Percentiles rank a stretch among this genome's conserved stretches.
Conservation (phyloP, 805 yeast genomes). For the Clavispora vitiphila region DNA sequence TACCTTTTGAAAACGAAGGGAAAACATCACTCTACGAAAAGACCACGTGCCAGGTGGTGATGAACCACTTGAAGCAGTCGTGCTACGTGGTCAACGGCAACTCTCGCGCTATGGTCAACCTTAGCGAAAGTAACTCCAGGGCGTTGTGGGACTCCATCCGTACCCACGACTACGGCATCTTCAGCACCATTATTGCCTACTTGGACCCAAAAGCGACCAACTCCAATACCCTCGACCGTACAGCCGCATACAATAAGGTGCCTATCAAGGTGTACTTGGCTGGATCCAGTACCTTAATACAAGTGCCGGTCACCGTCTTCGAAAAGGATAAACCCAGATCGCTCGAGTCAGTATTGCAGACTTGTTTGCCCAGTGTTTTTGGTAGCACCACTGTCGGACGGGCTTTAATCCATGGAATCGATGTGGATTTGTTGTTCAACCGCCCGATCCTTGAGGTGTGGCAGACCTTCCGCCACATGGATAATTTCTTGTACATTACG, state of each 20-base stretch:
- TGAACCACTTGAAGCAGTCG: slow-evolving; percentile 79
- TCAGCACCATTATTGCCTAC: slow-evolving; percentile 19
- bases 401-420: slow-evolving; percentile 31
- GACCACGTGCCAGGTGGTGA: slow-evolving; percentile 50
- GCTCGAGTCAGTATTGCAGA: slow-evolving; percentile 10
- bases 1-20: slow-evolving; percentile 22
- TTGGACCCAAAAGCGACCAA: slow-evolving; percentile 11
- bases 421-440: slow-evolving; percentile 14
- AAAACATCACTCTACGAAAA: slow-evolving; percentile 18
- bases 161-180: slow-evolving; percentile 25
- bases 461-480: slow-evolving; percentile 29
- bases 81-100: slow-evolving; percentile 70
- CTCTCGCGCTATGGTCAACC: slow-evolving; percentile 74
- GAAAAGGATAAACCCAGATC: slow-evolving; percentile 6
- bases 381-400: slow-evolving; percentile 3
- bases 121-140: slow-evolving; percentile 59
- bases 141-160: slow-evolving; percentile 52
- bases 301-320: slow-evolving; percentile 20
- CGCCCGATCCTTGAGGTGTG: slow-evolving; percentile 25
- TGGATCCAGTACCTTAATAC: slow-evolving; percentile 30
- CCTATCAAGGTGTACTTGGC: slow-evolving; percentile 49
- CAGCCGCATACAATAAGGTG: slow-evolving; percentile 25
- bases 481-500: slow-evolving; percentile 32
- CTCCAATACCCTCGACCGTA: slow-evolving; percentile 3
- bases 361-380: slow-evolving; percentile 12